phyloP scores from a whole-genome alignment of 441 rosid genomes.

The Gossypium davidsonii region DNA sequence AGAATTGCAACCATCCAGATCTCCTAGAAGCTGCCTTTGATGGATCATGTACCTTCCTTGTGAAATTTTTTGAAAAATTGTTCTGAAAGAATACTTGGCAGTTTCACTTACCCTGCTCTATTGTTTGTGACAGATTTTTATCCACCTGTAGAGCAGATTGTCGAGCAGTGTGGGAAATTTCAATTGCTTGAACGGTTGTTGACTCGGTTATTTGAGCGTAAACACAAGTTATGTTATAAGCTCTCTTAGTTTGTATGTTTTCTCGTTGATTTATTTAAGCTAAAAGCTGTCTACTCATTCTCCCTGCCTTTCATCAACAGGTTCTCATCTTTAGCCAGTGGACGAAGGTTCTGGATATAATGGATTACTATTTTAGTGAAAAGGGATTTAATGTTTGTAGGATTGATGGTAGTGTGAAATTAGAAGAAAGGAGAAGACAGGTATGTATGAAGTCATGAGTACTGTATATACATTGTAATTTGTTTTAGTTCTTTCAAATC shows the following conservation, averaged over 20 bases:
- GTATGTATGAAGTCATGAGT: constrained; percentile 25
- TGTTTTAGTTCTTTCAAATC: background rate
- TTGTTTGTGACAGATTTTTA: constrained; percentile 45
- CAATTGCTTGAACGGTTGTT: constrained; percentile 70
- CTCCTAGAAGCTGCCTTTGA: constrained; percentile 61
- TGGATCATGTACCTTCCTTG: constrained; percentile 57
- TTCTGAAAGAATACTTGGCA: background rate
- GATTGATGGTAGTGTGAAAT: constrained; percentile 78
- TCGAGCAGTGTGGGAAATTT: constrained; percentile 92
- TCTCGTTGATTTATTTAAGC: constrained; percentile 10
- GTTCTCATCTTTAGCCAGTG: constrained; percentile 82
- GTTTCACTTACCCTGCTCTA: constrained; percentile 5
- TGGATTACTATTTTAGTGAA: constrained; percentile 94
- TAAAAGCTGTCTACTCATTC: constrained; percentile 19
- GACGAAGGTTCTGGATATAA: constrained; percentile 84
- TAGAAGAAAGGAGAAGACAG: constrained; percentile 86
- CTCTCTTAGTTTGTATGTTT: constrained; percentile 5
- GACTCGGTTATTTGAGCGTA: constrained; percentile 50
- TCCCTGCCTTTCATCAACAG: constrained; percentile 31
- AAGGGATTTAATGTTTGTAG: constrained; percentile 86
- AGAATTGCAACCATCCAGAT: constrained; percentile 99
- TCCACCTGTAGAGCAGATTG: constrained; percentile 78
- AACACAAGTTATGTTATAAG: constrained; percentile 64
- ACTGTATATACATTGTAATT: background rate
- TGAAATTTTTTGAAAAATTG: background rate